Evolutionary conservation across 495 filamentous ascomycete genomes (phyloP).

Genomic region (Penicillium tannophilum): DNA sequence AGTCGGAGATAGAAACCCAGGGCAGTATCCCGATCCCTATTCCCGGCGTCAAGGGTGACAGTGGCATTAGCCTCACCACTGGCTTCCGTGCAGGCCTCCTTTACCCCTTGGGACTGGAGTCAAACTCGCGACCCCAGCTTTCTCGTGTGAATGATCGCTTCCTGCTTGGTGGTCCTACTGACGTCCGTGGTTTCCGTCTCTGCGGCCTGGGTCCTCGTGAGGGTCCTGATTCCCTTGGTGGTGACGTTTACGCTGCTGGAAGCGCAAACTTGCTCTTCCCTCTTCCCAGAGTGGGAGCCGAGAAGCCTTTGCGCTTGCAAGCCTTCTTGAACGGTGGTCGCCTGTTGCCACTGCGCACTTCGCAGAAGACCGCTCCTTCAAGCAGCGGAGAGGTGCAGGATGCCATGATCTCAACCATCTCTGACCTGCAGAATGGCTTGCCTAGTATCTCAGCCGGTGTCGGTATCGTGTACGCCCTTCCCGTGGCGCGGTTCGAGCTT

Average conservation of each 20-base stretch:
- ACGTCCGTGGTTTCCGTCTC: slow-evolving; percentile 90
- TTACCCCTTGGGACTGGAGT: slow-evolving; percentile 60
- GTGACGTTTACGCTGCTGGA: slow-evolving; percentile 87
- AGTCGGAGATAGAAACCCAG: slow-evolving; percentile 80
- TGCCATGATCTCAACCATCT: slow-evolving; percentile 53
- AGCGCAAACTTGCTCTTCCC: slow-evolving; percentile 83
- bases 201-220: slow-evolving; percentile 87
- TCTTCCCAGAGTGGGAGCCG: slow-evolving; percentile 72
- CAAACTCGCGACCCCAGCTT: slow-evolving; percentile 52
- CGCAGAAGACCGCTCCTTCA: slow-evolving; percentile 52
- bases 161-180: slow-evolving; percentile 88
- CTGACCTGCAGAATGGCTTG: slow-evolving; percentile 70
- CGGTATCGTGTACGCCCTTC: slow-evolving; percentile 91
- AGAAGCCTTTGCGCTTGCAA: slow-evolving; percentile 85
- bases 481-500: slow-evolving; percentile 87
- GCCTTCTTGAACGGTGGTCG: slow-evolving; percentile 89
- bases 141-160: slow-evolving; percentile 93
- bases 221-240: slow-evolving; percentile 80
- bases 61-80: slow-evolving; percentile 72
- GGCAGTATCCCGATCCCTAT: slow-evolving; percentile 70
- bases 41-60: slow-evolving; percentile 64
- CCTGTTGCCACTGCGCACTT: slow-evolving; percentile 71
- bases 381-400: slow-evolving; percentile 56
- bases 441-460: slow-evolving; percentile 87
- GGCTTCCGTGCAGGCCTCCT: slow-evolving; percentile 65